Percentiles rank a stretch among this genome's conserved stretches.
phyloP scores from a whole-genome alignment of 2,329 filamentous ascomycete genomes.

The Colletotrichum paranaense region DNA sequence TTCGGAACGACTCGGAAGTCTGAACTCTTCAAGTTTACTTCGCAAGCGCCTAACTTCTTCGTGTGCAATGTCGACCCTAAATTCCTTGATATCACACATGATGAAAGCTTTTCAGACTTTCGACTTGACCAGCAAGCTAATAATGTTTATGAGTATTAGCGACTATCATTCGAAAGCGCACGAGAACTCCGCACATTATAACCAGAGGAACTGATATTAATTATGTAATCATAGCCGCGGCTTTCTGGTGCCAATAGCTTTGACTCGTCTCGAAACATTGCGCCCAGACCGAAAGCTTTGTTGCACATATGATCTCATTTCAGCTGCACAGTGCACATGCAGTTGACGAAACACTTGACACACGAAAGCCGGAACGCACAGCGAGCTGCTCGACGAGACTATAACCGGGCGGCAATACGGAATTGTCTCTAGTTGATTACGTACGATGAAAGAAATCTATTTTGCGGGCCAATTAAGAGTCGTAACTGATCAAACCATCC shows the following conservation, averaged over 20 bases:
- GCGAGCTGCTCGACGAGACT: too few relatives aligned
- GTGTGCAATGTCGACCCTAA: background rate
- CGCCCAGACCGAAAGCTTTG: background rate
- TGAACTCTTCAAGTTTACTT: slow-evolving; percentile 1
- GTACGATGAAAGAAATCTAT: background rate
- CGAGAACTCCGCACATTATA: background rate
- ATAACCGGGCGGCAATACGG: background rate
- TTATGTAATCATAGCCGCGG: slow-evolving; percentile 4
- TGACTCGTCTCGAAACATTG: background rate
- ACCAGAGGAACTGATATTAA: slow-evolving; percentile 11
- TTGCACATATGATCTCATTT: background rate
- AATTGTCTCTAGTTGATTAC: background rate
- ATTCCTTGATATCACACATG: slow-evolving; percentile 17
- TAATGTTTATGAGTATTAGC: too few relatives aligned
- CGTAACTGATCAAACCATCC: background rate
- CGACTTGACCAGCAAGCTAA: too few relatives aligned
- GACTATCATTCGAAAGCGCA: too few relatives aligned
- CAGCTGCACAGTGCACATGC: background rate
- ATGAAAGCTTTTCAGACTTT: background rate
- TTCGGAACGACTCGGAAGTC: background rate
- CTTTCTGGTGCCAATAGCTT: background rate
- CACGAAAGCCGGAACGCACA: background rate
- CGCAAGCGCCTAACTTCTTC: background rate
- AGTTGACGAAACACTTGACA: background rate
- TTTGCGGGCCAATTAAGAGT: background rate